Conservation (phyloP, 1,284 basidiomycete genomes). For the Leccinum insolens region DNA sequence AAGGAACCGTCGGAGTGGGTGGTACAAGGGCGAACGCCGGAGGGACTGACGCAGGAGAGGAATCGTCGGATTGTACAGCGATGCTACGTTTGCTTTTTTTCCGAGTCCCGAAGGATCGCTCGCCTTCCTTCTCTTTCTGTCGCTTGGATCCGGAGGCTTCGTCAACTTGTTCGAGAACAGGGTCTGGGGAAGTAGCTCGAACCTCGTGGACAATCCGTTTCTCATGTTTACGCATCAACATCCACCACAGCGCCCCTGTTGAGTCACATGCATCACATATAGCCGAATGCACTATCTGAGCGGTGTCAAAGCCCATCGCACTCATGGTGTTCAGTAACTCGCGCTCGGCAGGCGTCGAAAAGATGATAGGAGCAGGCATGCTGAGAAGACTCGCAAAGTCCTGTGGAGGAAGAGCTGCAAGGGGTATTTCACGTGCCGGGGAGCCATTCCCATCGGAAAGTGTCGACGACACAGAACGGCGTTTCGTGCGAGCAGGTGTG, state of each 20-base stretch:
- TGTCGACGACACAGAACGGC: constrained; percentile 88
- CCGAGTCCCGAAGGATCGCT: constrained; percentile 21
- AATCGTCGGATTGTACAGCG: constrained; percentile 33
- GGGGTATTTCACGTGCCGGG: constrained; percentile 50
- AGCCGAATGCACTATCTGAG: constrained; percentile 94
- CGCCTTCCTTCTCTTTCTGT: constrained; percentile 36
- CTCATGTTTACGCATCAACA: constrained; percentile 82
- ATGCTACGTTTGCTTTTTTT: constrained; percentile 26
- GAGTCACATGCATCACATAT: constrained; percentile 92
- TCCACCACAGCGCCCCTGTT: constrained; percentile 95
- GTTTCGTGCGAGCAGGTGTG: constrained; percentile 93
- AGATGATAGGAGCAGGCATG: constrained; percentile 76
- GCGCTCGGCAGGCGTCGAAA: constrained; percentile 84
- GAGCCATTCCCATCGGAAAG: constrained; percentile 62
- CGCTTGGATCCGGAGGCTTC: constrained; percentile 29
- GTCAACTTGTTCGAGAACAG: constrained; percentile 33
- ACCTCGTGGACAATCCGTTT: constrained; percentile 51
- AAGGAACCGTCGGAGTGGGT: constrained; percentile 65
- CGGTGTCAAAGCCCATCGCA: constrained; percentile 86
- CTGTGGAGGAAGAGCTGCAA: constrained; percentile 47
- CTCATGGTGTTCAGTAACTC: constrained; percentile 79
- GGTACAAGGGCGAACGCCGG: constrained; percentile 73
- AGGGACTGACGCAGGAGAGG: constrained; percentile 58
- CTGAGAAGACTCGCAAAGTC: constrained; percentile 77
- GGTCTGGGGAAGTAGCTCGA: constrained; percentile 26